Evolutionary conservation across 768 basidiomycete species (phyloP).

Genomic region (Pluteus cervinus): DNA sequence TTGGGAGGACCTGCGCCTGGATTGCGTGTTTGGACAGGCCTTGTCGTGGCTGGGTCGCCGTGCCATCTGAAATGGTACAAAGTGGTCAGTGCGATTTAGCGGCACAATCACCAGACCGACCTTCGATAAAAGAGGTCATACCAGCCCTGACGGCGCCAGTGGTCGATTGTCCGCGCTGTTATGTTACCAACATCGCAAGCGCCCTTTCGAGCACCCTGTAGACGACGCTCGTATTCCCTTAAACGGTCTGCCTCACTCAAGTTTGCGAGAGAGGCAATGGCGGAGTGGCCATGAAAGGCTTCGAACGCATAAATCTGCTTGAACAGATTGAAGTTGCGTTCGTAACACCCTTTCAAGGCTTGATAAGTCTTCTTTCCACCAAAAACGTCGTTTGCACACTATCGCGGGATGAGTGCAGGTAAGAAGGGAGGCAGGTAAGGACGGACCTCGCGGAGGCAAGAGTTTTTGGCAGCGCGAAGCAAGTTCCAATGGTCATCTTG

Average conservation of each 20-base stretch:
- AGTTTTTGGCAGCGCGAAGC: slow-evolving; percentile 76
- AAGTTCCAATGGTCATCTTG: slow-evolving; percentile 77
- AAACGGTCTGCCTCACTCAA: slow-evolving; percentile 59
- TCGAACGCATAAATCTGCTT: slow-evolving; percentile 78
- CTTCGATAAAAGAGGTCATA: slow-evolving; percentile 67
- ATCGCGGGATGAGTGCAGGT: slow-evolving; percentile 8
- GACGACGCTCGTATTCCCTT: slow-evolving; percentile 65
- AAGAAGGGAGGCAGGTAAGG: slow-evolving; percentile 4
- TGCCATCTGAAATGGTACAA: slow-evolving; percentile 52
- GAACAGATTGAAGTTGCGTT: slow-evolving; percentile 81
- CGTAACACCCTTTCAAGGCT: slow-evolving; percentile 79
- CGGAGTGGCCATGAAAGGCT: slow-evolving; percentile 35
- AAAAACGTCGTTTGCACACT: slow-evolving; percentile 73
- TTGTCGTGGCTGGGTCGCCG: slow-evolving; percentile 56
- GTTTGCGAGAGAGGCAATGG: slow-evolving; percentile 28
- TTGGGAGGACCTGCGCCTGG: slow-evolving; percentile 23
- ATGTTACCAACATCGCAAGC: slow-evolving; percentile 71
- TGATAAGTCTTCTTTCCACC: slow-evolving; percentile 76
- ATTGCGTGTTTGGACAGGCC: slow-evolving; percentile 35
- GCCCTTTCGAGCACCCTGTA: slow-evolving; percentile 58
- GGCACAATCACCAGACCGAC: slow-evolving; percentile 24
- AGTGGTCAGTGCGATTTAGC: slow-evolving; percentile 6
- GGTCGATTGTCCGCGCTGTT: slow-evolving; percentile 67
- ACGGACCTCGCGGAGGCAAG: slow-evolving; percentile 70
- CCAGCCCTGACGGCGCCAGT: slow-evolving; percentile 77